Percentiles rank a stretch among this genome's conserved stretches.
Evolutionary conservation across 495 filamentous ascomycete species (phyloP).

Genomic region (Amorphotheca resinae): DNA sequence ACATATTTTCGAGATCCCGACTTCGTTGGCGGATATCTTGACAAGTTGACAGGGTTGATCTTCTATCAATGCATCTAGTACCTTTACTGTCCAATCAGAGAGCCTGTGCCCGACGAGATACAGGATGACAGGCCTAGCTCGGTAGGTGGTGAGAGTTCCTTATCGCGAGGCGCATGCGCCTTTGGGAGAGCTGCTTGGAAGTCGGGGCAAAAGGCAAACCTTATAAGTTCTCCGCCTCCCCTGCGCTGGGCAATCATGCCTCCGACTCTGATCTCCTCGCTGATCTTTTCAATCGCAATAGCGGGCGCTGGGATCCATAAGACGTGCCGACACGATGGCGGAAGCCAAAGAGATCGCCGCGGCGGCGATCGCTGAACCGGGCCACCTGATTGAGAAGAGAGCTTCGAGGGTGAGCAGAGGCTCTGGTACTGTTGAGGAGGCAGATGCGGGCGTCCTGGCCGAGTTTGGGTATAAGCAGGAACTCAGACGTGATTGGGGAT

Average conservation of each 20-base stretch:
- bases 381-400: not conserved
- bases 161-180: not conserved
- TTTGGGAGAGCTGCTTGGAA: not conserved
- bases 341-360: not conserved
- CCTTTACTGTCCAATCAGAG: not conserved
- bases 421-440: slow-evolving; percentile 18
- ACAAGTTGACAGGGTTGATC: not conserved
- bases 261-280: not conserved
- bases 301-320: too few species aligned
- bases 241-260: not conserved
- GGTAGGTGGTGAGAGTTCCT: not conserved
- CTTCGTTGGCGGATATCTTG: not conserved
- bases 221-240: not conserved
- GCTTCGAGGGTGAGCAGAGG: not conserved
- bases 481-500: slow-evolving; percentile 45
- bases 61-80: too few species aligned
- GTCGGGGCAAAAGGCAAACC: not conserved
- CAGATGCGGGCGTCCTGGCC: slow-evolving; percentile 42
- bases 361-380: not conserved
- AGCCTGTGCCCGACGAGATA: not conserved
- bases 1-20: not conserved
- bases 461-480: slow-evolving; percentile 54
- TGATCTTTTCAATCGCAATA: not conserved
- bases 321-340: not conserved
- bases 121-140: too few species aligned